Evolutionary conservation across 306 rosid genomes (phyloP), one percentile per base, ranked within the genome.

Genomic region (Vicia faba): DNA sequence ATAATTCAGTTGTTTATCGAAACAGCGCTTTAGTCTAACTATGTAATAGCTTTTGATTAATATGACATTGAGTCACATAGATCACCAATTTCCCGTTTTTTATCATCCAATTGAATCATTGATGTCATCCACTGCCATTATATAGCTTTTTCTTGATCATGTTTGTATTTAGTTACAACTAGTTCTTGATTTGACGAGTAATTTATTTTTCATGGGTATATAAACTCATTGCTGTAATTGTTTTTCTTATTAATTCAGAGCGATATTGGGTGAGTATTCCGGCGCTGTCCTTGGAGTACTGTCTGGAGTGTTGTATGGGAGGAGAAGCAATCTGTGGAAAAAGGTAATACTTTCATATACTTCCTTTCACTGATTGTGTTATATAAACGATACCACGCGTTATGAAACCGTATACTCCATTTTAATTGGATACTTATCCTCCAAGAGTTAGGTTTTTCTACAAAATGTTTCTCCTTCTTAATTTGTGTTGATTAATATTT

Each of bases 231-330:
- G 40, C 61, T 20, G 18, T 63, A 73, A 18, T 53, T 62, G 16
- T 66, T 35, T 78, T 75, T 55, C 50, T 44, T 49, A 50, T 74
- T 69, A 53, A 77, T 48, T 39, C 76, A 95, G 99, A 84, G 92
- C 97, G 80, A 85, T 95, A 80, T 76, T 95, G 85, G 95, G 84
- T 2, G 99, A 95, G 85, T 95, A 95, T 81, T 90, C 99, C 70
- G 97, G 97, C 70, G 96, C 99, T 72, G 86, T 88, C 71, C 99
- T 95, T 72, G 97, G 99, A 70, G 97, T 90, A 57, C 83, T 90
- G 36, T 95, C 99, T 62, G 95, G 89, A 59, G 89, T 95, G 36
- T 75, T 95, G 63, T 90, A 90, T 75, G 97, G 99, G 38, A 81
- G 91, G 69, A 87, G 82, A 78, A 79, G 91, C 60, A 78, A 88